Evolutionary conservation across 2,329 filamentous ascomycete genomes (phyloP).

Genomic region (Diaporthe citri): DNA sequence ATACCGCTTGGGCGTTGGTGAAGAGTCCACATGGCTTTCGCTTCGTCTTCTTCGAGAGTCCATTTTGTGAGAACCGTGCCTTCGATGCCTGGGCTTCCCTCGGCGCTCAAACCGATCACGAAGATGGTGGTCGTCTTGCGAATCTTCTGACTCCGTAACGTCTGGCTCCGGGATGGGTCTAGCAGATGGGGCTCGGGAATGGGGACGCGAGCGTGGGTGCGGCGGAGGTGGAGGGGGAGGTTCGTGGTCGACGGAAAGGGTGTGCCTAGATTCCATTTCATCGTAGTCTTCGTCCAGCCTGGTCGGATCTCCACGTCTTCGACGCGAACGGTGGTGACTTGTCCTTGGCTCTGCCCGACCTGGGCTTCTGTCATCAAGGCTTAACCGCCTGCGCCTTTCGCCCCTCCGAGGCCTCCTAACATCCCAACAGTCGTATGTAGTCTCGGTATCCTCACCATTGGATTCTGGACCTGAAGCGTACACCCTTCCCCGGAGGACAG

Average conservation of each 20-base stretch:
- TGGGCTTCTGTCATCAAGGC: conserved; percentile 31
- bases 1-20: conserved; percentile 49
- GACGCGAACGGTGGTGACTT: conserved; percentile 26
- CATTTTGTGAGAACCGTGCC: conserved; percentile 45
- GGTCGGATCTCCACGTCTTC: conserved; percentile 12
- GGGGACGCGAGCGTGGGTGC: conserved; percentile 44
- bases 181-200: conserved; percentile 41
- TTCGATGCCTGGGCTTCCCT: conserved; percentile 42
- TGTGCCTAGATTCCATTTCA: conserved; percentile 43
- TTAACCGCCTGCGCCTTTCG: conserved; percentile 37
- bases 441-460: conserved; percentile 53
- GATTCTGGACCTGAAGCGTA: conserved; percentile 52
- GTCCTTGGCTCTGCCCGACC: conserved; percentile 34
- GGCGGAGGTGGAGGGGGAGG: conserved; percentile 25
- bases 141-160: conserved; percentile 23
- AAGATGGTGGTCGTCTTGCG: conserved; percentile 37
- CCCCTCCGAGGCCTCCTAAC: conserved; percentile 45
- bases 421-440: conserved; percentile 51
- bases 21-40: conserved; percentile 44
- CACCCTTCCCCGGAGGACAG: conserved; percentile 51
- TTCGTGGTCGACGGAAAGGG: conserved; percentile 37
- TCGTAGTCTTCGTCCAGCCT: conserved; percentile 39
- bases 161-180: conserved; percentile 36
- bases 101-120: conserved; percentile 36
- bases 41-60: conserved; percentile 43